phyloP scores from a whole-genome alignment of 2,329 filamentous ascomycete species.

The Paraphoma sp. region DNA sequence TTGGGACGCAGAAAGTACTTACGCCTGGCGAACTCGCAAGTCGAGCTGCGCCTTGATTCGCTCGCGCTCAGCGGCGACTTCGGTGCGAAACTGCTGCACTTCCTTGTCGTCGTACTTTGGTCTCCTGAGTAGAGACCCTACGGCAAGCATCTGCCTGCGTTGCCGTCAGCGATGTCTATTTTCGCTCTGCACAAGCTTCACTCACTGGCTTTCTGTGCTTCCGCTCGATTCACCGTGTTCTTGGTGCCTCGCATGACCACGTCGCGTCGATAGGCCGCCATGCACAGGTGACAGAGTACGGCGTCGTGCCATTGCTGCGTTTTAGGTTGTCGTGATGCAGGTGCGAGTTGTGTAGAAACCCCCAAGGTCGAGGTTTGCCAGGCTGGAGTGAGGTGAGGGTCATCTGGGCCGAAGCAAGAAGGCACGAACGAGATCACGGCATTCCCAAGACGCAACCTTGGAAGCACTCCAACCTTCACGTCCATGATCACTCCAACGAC shows the following conservation, averaged over 20 bases:
- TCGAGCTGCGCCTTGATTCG: slow-evolving; percentile 23
- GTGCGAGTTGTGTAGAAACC: too few relatives aligned
- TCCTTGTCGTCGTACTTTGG: slow-evolving; percentile 28
- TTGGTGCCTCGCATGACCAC: slow-evolving; percentile 5
- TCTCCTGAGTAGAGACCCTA: slow-evolving; percentile 24
- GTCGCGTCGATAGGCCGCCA: background rate
- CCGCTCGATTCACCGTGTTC: slow-evolving; percentile 11
- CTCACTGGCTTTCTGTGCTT: slow-evolving; percentile 36
- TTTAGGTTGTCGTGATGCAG: background rate
- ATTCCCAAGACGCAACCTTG: too few relatives aligned
- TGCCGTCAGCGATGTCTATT: slow-evolving; percentile 2
- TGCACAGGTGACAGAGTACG: slow-evolving; percentile 6
- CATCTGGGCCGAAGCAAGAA: too few relatives aligned
- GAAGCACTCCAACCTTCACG: too few relatives aligned
- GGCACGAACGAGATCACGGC: too few relatives aligned
- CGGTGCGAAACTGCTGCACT: slow-evolving; percentile 26
- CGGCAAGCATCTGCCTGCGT: slow-evolving; percentile 26
- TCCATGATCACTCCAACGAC: too few relatives aligned
- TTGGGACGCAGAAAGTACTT: slow-evolving; percentile 6
- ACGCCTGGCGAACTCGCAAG: slow-evolving; percentile 28
- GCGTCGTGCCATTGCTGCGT: slow-evolving; percentile 20
- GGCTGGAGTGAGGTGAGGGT: background rate
- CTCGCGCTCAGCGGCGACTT: slow-evolving; percentile 21
- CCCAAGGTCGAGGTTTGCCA: background rate
- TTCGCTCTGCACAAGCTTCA: background rate